Evolutionary conservation across 345 rosid genomes (phyloP).

Genomic region (Eucalyptus tenuipes): DNA sequence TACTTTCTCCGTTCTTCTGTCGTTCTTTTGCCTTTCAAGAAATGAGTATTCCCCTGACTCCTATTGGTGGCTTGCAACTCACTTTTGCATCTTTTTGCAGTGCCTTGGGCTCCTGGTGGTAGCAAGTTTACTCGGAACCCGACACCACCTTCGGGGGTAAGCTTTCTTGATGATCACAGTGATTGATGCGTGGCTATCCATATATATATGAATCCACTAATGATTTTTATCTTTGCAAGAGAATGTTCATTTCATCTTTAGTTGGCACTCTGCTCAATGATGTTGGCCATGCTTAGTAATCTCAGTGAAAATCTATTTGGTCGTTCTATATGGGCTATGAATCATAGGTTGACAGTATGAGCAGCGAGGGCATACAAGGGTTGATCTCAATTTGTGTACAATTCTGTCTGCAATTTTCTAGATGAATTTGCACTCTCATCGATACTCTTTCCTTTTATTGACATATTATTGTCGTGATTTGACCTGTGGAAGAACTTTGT

Average conservation of each 20-base stretch:
- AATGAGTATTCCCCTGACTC: background rate
- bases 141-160: conserved; percentile 93
- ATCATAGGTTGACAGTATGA: background rate
- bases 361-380: background rate
- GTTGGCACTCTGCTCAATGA: background rate
- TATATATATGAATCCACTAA: background rate
- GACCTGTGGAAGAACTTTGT: background rate
- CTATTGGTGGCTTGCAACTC: background rate
- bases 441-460: background rate
- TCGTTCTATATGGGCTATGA: background rate
- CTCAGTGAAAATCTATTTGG: background rate
- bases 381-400: background rate
- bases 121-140: conserved; percentile 89
- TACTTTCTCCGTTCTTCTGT: background rate
- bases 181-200: background rate
- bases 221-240: background rate
- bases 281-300: background rate
- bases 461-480: background rate
- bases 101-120: conserved; percentile 99
- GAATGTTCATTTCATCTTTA: background rate
- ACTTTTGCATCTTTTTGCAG: conserved; percentile 28
- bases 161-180: background rate
- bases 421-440: background rate
- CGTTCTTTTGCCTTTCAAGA: background rate
- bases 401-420: background rate